Evolutionary conservation across 768 basidiomycete genomes (phyloP), one percentile per base, ranked within the genome.

Genomic region (Mycena sanguinolenta): DNA sequence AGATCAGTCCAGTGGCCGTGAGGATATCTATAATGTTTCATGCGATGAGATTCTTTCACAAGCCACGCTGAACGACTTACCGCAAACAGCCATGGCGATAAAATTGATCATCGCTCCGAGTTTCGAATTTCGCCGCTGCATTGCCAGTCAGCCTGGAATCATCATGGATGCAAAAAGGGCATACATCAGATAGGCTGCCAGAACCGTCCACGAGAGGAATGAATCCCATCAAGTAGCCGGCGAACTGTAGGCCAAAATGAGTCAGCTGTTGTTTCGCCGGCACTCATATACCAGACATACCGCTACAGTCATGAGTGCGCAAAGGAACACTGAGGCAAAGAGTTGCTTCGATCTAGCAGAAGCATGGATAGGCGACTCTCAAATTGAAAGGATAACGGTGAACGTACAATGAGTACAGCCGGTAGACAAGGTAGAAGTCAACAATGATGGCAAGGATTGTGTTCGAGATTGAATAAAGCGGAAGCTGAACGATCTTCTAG

Each of bases 201-300:
- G 39, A 27, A 17, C 60, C 30, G 7, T 21, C 17, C 28, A 62
- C 19, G 30, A 62, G 30, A 14, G 46, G 60, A 23, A 62, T 50
- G 60, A 62, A 32, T 6, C 60, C 60, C 28, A 62, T 50, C 46
- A 62, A 14, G 25, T 62, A 62, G 30, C 60, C 60, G 16, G 60
- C 30, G 19, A 63, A 4, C 62, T 63, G n/a, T 27, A 50, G 0
- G 34, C n/a, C n/a, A n/a, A n/a, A 25, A 0, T 55, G n/a, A 55
- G 19, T 30, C 8, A n/a, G 17, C 1, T 42, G 9, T 16, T 34
- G n/a, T 23, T 42, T 12, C 1, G 21, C 27, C 17, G 58, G 27
- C 12, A 42, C 1, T 10, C 23, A 58, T 10, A 7, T 23, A n/a
- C n/a, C n/a, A n/a, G n/a, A 63, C 50, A 14, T 27, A 63, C 62